Base-by-base conservation (phyloP, 495 filamentous ascomycete species). In the Poronia punctata region DNA sequence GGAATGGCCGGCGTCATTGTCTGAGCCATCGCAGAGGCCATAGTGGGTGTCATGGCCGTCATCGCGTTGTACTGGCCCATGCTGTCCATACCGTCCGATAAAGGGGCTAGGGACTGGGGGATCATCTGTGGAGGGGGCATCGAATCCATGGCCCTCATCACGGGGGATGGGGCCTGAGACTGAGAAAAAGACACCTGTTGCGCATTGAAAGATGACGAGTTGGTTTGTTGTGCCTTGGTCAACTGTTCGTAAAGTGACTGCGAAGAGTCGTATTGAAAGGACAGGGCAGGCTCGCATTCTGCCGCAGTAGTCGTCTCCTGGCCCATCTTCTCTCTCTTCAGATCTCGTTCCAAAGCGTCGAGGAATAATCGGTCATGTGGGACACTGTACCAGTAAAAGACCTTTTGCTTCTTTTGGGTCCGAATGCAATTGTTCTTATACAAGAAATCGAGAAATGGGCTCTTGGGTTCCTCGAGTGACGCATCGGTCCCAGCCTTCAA, bases 361-460 rank as follows among this genome's bases (percentile, higher is more conserved):
- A 97, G 80, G 66, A 98, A 98, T 26, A 98, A 79, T 23, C 92
- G 79, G 68, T 98, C 92, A 62, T 98, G 92, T 5, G 92, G 92
- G 38, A 98, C 92, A 67, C 89, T 95, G 64, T 98, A 98, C 92
- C 92, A 98, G 67, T 96, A 98, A 54, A 98, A 98, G 50, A 98
- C 92, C 72, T 98, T 98, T 59, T 98, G 92, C 76, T 98, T 98
- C 79, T 98, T 98, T 65, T 98, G 92, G 18, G 92, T 98, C 49
- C 92, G 79, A 53, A 98, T 98, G 76, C 92, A 98, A 66, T 98
- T 98, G 74, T 98, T 97, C 76, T 98, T 98, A 74, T 97, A 98
- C 35, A 98, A 74, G 66, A 97, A 98, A 61, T 98, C 92, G 35
- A 98, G 76, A 68, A 98, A 98, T 2, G 86, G 79, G 69, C 90